These are phyloP conservation scores for Leccinum variicolor DNA, from an alignment of 768 basidiomycete species.

Conservation along the genomic window DNA sequence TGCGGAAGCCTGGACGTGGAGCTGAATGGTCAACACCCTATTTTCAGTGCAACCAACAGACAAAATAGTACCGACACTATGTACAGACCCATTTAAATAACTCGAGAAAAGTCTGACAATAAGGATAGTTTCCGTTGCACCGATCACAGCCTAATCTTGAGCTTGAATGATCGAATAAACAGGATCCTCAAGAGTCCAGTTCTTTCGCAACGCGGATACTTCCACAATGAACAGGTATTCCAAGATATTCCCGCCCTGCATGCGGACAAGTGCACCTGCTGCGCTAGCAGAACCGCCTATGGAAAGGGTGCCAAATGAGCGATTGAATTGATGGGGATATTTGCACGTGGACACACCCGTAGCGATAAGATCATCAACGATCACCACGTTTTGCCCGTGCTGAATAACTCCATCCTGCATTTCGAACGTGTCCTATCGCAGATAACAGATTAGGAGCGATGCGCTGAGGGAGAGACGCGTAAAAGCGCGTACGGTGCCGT, in stretches of 20 bases:
- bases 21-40: background rate
- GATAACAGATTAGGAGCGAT: background rate
- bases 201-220: constrained; percentile 67
- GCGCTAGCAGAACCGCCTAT: constrained; percentile 91
- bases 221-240: constrained; percentile 97
- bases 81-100: constrained; percentile 4
- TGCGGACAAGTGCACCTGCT: constrained; percentile 82
- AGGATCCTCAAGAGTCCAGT: constrained; percentile 70
- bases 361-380: constrained; percentile 95
- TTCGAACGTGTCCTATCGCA: constrained; percentile 84
- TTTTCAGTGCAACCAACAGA: background rate
- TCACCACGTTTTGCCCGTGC: constrained; percentile 77
- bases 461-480: background rate
- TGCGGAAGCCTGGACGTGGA: background rate
- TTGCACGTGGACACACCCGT: constrained; percentile 58
- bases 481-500: constrained; percentile 67
- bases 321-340: background rate
- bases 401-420: constrained; percentile 87
- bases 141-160: constrained; percentile 45
- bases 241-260: constrained; percentile 79
- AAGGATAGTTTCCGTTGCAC: constrained; percentile 15
- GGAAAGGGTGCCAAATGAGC: constrained; percentile 4
- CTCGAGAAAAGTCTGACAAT: constrained; percentile 8
- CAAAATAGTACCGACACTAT: background rate
- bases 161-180: constrained; percentile 88